phyloP scores from a whole-genome alignment of 805 yeast genomes.

The Wickerhamomyces rabaulensis region DNA sequence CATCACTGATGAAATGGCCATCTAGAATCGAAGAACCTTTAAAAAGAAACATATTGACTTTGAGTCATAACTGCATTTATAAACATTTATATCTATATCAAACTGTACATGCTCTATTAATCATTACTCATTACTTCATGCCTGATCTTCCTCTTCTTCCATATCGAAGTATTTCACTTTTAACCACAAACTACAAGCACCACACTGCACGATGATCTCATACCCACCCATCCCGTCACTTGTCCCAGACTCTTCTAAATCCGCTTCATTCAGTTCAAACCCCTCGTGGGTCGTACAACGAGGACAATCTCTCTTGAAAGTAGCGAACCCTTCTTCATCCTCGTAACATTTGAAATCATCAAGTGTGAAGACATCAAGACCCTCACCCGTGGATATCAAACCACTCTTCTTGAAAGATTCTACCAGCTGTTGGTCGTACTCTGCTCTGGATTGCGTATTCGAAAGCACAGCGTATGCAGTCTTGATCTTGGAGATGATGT shows the following conservation, averaged over 20 bases:
- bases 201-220: constrained; percentile 74
- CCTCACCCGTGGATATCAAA: constrained; percentile 47
- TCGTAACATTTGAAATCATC: constrained; percentile 52
- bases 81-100: not conserved
- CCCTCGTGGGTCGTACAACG: constrained; percentile 52
- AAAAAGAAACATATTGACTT: not conserved
- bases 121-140: not conserved
- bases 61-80: not conserved
- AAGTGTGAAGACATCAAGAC: constrained; percentile 61
- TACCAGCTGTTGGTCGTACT: constrained; percentile 49
- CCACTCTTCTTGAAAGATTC: constrained; percentile 29
- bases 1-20: constrained; percentile 17
- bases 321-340: constrained; percentile 28
- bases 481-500: constrained; percentile 43
- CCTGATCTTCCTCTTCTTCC: constrained; percentile 21
- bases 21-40: constrained; percentile 1
- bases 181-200: constrained; percentile 82
- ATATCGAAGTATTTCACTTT: constrained; percentile 61
- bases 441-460: constrained; percentile 31
- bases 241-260: constrained; percentile 50
- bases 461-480: constrained; percentile 59
- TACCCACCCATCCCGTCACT: constrained; percentile 45
- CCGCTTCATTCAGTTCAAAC: constrained; percentile 55
- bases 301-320: constrained; percentile 56
- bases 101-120: not conserved